Evolutionary conservation across 805 yeast genomes (phyloP).

Genomic region (Candida maesae): DNA sequence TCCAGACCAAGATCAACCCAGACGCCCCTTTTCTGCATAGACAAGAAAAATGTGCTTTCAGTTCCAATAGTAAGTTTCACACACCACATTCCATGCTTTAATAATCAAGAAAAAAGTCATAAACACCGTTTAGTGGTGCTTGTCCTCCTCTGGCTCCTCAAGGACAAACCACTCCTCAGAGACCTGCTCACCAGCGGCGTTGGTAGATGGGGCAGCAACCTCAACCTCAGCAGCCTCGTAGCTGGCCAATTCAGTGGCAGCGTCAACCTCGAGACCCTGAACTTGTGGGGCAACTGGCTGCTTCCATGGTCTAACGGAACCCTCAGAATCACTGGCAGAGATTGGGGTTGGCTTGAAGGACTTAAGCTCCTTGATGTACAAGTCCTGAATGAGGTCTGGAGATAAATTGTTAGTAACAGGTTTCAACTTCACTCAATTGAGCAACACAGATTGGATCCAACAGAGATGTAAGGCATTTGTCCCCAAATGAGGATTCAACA

Average conservation of each 20-base stretch:
- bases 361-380: slow-evolving; percentile 83
- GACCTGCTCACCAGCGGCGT: slow-evolving; percentile 42
- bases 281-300: slow-evolving; percentile 73
- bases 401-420: slow-evolving; percentile 4
- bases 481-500: too few relatives aligned
- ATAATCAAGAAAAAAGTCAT: not conserved
- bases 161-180: slow-evolving; percentile 74
- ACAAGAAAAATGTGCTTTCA: too few relatives aligned
- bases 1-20: too few relatives aligned
- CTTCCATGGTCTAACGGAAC: slow-evolving; percentile 77
- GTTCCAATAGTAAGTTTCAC: too few relatives aligned
- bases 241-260: slow-evolving; percentile 59
- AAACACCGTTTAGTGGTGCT: slow-evolving; percentile 29
- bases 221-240: slow-evolving; percentile 75
- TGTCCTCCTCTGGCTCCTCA: slow-evolving; percentile 63
- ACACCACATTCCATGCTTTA: not conserved
- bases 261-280: slow-evolving; percentile 69
- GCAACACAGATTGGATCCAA: too few relatives aligned
- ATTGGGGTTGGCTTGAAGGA: slow-evolving; percentile 82
- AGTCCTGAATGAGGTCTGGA: slow-evolving; percentile 65
- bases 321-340: slow-evolving; percentile 69
- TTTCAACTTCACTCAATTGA: not conserved
- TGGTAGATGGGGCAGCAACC: slow-evolving; percentile 38
- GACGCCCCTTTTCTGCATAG: too few relatives aligned
- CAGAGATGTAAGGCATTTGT: too few relatives aligned